Conservation (phyloP, 768 basidiomycete species). For the Kondoa malvinella region DNA sequence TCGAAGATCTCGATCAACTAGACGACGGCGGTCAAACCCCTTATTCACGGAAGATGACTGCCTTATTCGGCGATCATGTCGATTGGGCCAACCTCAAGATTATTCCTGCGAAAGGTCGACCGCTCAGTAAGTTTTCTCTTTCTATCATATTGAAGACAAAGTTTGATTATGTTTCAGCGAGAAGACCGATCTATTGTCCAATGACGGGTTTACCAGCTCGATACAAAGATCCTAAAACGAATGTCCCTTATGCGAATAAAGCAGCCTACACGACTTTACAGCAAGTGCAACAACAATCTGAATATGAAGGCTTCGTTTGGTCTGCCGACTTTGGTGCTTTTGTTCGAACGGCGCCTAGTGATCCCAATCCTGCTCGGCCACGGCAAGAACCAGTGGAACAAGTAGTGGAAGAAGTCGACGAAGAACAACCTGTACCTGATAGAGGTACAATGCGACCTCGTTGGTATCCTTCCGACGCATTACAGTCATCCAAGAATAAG, state of each 20-base stretch:
- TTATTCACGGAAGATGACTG: slow-evolving; percentile 2
- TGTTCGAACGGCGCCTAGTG: background rate
- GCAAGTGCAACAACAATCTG: background rate
- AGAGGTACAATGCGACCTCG: background rate
- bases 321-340: background rate
- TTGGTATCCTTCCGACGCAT: background rate
- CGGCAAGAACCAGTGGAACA: background rate
- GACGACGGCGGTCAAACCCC: slow-evolving; percentile 4
- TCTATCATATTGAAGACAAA: background rate
- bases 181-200: slow-evolving; percentile 7
- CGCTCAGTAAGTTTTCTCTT: background rate
- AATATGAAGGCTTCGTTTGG: slow-evolving; percentile 4
- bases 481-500: background rate
- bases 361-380: background rate
- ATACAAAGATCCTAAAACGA: slow-evolving; percentile 10
- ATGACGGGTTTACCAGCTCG: slow-evolving; percentile 4
- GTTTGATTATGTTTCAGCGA: background rate
- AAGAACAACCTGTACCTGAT: background rate
- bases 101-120: background rate
- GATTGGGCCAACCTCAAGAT: background rate
- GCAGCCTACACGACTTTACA: slow-evolving; percentile 6
- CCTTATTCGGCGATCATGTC: slow-evolving; percentile 8
- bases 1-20: background rate
- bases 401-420: background rate
- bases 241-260: slow-evolving; percentile 3